These are phyloP conservation scores for Cymbopogon citratus DNA, from an alignment of 176 grass and related monocot species.

Conservation along the genomic window DNA sequence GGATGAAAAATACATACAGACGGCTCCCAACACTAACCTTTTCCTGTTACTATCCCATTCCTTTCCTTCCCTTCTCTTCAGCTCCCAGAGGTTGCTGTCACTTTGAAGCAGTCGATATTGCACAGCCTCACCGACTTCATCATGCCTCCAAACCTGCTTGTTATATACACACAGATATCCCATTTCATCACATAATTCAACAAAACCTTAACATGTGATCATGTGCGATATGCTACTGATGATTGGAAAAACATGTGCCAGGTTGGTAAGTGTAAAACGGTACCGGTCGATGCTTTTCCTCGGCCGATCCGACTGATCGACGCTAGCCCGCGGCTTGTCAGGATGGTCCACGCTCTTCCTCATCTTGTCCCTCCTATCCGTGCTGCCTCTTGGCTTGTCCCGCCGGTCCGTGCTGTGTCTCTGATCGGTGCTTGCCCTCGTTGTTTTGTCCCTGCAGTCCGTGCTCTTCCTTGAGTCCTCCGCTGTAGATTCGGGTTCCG, in stretches of 20 bases:
- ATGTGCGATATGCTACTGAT: not conserved
- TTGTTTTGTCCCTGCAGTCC: slow-evolving; percentile 55
- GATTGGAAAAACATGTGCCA: not conserved
- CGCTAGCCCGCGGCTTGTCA: slow-evolving; percentile 56
- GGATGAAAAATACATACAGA: slow-evolving; percentile 37
- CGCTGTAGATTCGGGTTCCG: slow-evolving; percentile 27
- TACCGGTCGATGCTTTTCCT: slow-evolving; percentile 92
- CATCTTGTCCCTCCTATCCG: slow-evolving; percentile 68
- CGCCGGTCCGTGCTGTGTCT: slow-evolving; percentile 47
- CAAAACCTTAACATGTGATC: not conserved
- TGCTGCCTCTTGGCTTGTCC: slow-evolving; percentile 64
- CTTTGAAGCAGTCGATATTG: slow-evolving; percentile 98
- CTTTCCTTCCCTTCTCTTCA: slow-evolving; percentile 3
- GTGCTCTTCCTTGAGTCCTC: slow-evolving; percentile 60
- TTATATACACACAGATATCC: not conserved
- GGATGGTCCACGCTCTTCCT: slow-evolving; percentile 70
- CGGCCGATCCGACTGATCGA: slow-evolving; percentile 80
- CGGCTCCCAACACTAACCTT: slow-evolving; percentile 43
- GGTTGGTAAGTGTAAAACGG: slow-evolving; percentile 8
- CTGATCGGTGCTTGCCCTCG: slow-evolving; percentile 42
- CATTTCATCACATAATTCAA: slow-evolving; percentile 17
- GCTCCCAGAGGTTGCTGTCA: slow-evolving; percentile 60
- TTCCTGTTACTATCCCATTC: not conserved
- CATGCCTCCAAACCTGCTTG: slow-evolving; percentile 83
- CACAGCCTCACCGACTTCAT: slow-evolving; percentile 80